phyloP scores from a whole-genome alignment of 257 asterid genomes.

The Jacaranda copaia region DNA sequence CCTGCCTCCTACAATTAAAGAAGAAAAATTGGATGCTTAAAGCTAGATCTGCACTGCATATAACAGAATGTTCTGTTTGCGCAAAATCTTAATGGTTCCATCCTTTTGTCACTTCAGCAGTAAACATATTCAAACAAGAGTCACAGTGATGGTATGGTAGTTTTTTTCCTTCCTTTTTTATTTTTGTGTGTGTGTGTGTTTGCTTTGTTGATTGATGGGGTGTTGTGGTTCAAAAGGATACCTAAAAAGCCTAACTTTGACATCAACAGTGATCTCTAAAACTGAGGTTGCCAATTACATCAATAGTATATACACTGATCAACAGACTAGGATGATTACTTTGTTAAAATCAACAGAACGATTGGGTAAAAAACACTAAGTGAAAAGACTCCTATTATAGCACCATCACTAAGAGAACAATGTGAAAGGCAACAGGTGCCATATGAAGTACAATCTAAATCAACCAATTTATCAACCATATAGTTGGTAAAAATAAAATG shows the following conservation, averaged over 20 bases:
- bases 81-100: not conserved
- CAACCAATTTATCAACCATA: conserved; percentile 8
- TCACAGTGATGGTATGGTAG: not conserved
- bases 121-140: not conserved
- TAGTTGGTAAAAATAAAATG: not conserved
- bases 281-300: no score
- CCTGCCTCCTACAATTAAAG: conserved; percentile 76
- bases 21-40: conserved; percentile 22
- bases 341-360: no score
- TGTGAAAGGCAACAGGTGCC: not conserved
- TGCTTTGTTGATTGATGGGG: no score
- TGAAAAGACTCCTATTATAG: not conserved
- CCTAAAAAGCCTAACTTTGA: no score
- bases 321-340: no score
- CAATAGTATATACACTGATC: no score
- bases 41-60: conserved; percentile 23
- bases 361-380: not conserved
- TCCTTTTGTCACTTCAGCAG: conserved; percentile 9
- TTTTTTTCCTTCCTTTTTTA: not conserved
- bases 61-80: not conserved
- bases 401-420: not conserved
- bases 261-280: no score
- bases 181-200: no score
- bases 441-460: not conserved
- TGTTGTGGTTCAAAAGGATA: no score